Conservation (phyloP, 495 filamentous ascomycete species). For the Neurospora sp. region DNA sequence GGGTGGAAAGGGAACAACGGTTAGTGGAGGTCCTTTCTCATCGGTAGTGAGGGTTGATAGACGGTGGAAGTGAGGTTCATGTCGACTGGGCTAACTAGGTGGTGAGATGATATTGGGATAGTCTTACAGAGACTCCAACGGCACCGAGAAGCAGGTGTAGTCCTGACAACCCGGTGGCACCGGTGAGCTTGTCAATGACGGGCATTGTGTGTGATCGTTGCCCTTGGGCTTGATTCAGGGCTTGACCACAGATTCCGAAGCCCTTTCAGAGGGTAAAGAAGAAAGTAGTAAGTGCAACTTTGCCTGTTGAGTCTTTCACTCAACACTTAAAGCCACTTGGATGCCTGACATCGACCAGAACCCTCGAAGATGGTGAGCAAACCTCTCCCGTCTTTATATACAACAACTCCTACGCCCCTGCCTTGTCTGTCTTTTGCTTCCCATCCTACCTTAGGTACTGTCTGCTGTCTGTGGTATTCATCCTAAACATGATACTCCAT, state of each 20-base stretch:
- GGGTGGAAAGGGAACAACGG: neutral
- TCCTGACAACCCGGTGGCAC: neutral
- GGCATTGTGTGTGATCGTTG: neutral
- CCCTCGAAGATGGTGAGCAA: neutral
- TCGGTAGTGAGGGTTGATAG: neutral
- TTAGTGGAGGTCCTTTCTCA: neutral
- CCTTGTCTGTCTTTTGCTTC: neutral
- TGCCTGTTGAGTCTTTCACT: neutral
- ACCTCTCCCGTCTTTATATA: neutral
- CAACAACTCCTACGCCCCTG: neutral
- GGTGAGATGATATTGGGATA: neutral
- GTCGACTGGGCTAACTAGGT: neutral
- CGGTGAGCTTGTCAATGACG: neutral
- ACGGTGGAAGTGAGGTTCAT: neutral
- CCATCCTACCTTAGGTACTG: neutral
- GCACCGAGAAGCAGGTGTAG: neutral
- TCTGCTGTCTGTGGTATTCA: neutral
- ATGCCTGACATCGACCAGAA: neutral
- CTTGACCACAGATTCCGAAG: neutral
- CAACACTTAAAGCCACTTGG: neutral
- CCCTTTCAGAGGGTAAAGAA: neutral
- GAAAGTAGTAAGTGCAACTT: neutral
- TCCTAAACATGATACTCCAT: neutral
- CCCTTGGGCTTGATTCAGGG: neutral
- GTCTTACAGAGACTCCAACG: neutral